phyloP scores from a whole-genome alignment of 2,329 filamentous ascomycete genomes.

The Sporothrix phasma region DNA sequence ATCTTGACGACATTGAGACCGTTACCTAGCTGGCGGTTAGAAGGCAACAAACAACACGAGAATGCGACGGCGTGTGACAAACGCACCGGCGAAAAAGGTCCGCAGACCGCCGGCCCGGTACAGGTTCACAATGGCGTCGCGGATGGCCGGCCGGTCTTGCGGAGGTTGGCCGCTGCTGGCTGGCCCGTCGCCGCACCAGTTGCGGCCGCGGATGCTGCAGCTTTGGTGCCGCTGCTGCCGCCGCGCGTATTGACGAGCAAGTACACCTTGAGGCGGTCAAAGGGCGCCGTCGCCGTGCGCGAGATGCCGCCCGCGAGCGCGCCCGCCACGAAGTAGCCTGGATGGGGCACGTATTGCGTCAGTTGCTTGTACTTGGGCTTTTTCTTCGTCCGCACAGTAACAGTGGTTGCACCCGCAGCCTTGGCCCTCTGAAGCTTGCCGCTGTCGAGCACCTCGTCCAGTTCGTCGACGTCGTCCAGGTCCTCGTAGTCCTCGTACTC shows the following conservation, averaged over 20 bases:
- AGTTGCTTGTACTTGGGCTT: conserved; percentile 32
- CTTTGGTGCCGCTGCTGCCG: conserved; percentile 19
- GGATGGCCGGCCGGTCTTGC: conserved; percentile 60
- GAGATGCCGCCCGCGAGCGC: conserved; percentile 90
- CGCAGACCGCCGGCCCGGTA: conserved; percentile 79
- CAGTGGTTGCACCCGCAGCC: neutral
- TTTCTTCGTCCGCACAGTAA: neutral
- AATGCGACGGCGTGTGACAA: neutral
- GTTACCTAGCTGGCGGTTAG: conserved; percentile 53
- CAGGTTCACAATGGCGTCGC: conserved; percentile 63
- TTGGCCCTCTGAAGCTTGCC: conserved; percentile 13
- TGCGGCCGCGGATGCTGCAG: conserved; percentile 33
- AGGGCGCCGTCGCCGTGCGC: conserved; percentile 85
- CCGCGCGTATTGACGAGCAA: conserved; percentile 79
- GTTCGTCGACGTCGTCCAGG: conserved; percentile 2
- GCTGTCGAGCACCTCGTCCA: conserved; percentile 3
- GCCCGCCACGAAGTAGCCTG: conserved; percentile 97
- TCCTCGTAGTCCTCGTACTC: conserved; percentile 7
- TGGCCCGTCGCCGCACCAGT: conserved; percentile 61
- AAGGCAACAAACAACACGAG: neutral
- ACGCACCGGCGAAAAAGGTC: conserved; percentile 83
- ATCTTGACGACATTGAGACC: conserved; percentile 95
- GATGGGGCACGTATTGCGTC: conserved; percentile 64
- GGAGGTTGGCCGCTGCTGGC: conserved; percentile 51
- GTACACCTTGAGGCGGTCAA: conserved; percentile 96